Evolutionary conservation across 805 yeast genomes (phyloP), one percentile per base, ranked within the genome.

Genomic region (Metschnikowia rubicola): DNA sequence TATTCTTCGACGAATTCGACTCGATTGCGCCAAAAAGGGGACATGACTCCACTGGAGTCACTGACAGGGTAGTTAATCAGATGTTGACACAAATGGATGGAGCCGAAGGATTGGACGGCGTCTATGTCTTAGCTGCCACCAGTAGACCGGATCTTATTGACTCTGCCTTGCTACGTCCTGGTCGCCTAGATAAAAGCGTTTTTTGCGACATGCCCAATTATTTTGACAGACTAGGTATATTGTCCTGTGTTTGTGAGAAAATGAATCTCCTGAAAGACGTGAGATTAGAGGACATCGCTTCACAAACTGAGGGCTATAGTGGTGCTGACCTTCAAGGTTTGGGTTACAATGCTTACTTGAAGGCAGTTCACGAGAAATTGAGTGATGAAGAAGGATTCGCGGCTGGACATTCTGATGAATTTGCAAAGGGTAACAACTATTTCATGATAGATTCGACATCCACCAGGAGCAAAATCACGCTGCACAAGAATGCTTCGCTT

Each of bases 81-180:
- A 80, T 94, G 81, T 77, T 94, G 58, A 94, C 99, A 0, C 97
- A 94, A 63, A 91, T 94, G 96, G 99, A 94, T 66, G 99, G 99
- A 70, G 98, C 98, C 0, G 98, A 94, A 65, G 97, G 98, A 0
- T 72, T 91, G 29, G 97, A 91, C 58, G 97, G 98, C 3, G 98
- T 94, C 2, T 92, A 94, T 62, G 96, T 94, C 0, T 73, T 94
- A 26, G 98, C 98, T 0, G 99, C 98, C 1, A 94, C 98, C 0
- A 84, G 94, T 57, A 77, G 99, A 58, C 99, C 99, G 0, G 99
- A 94, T 60, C 75, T 94, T 56, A 91, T 94, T 54, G 99, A 94
- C 64, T 85, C 96, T 2, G 99, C 99, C 0, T 74, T 94, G 46
- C 69, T 94, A 48, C 83, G 99, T 65, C 99, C 99, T 0, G 99